Evolutionary conservation across 805 yeast species (phyloP).

Genomic region (Starmerella sirachaensis): DNA sequence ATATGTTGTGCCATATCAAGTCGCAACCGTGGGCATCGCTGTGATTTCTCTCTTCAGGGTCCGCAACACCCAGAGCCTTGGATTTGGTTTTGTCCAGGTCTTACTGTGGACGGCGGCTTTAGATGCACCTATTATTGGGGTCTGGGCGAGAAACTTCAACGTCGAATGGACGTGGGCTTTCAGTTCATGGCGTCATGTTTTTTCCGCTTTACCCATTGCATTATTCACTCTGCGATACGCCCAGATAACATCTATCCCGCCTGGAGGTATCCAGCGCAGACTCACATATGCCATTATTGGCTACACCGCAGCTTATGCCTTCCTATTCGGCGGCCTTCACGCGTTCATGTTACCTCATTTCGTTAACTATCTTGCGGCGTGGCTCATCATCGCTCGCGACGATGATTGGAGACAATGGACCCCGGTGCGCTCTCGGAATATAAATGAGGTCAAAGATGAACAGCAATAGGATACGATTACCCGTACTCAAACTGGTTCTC

Average conservation of each 20-base stretch:
- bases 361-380: constrained; percentile 37
- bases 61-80: constrained; percentile 6
- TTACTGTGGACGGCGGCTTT: constrained; percentile 68
- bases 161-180: constrained; percentile 73
- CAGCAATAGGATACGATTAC: too few relatives aligned
- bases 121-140: constrained; percentile 64
- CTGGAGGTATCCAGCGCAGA: constrained; percentile 32
- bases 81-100: constrained; percentile 39
- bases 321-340: constrained; percentile 67
- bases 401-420: too few relatives aligned
- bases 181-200: constrained; percentile 64
- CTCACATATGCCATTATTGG: constrained; percentile 29
- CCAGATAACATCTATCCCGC: constrained; percentile 31
- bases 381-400: constrained; percentile 17
- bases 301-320: constrained; percentile 47
- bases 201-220: constrained; percentile 52
- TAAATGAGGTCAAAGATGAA: too few relatives aligned
- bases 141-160: constrained; percentile 63
- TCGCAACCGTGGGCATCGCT: constrained; percentile 39
- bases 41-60: constrained; percentile 10
- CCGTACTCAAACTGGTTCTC: too few relatives aligned
- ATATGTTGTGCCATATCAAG: constrained; percentile 27
- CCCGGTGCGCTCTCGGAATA: too few relatives aligned
- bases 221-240: constrained; percentile 2
- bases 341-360: constrained; percentile 71